Evolutionary conservation across 148 eudicot species (phyloP), one percentile per base, ranked within the genome.

Genomic region (Camellia lanceoleosa): DNA sequence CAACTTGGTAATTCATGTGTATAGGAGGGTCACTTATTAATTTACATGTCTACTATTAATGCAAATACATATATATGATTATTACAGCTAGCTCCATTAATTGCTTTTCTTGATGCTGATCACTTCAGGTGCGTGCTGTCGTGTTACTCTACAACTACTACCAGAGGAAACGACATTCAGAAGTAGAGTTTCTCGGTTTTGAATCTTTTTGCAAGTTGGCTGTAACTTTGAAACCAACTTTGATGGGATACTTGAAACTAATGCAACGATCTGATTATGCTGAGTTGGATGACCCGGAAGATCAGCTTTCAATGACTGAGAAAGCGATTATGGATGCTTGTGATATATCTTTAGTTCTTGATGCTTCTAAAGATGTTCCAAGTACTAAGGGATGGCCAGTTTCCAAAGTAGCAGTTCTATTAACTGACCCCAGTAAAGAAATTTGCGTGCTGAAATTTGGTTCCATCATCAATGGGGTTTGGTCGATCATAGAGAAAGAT

Each of bases 81-180:
- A 30, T 30, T 30, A 30, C 38, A 30, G 38, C 16, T 12, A 38
- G n/a, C 18, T 56, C 18, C 10, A 12, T 61, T 60, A 59, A 49
- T 20, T 58, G 76, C 10, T 49, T 62, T 15, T 54, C 59, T 42
- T 30, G n/a, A 74, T 59, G 74, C 59, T 52, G 42, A 8, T 74
- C 52, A 80, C 70, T 79, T 85, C 82, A 95, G 99, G 86, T 93
- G 84, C 95, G 93, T 84, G 97, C 99, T 64, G 97, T 90, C 70
- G 99, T 92, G 84, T 73, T 95, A 79, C 94, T 95, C 60, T 93
- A 95, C 89, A 92, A 92, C 84, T 95, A 95, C 78, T 92, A 93
- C 88, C 96, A 92, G 75, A 83, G 93, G 77, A 92, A 88, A 84
- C 84, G 66, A 42, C 77, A 91, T 46, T 90, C 83, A n/a, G 80